These are phyloP conservation scores for Clonostachys chloroleuca DNA, from an alignment of 2,329 filamentous ascomycete species.

Conservation along the genomic window DNA sequence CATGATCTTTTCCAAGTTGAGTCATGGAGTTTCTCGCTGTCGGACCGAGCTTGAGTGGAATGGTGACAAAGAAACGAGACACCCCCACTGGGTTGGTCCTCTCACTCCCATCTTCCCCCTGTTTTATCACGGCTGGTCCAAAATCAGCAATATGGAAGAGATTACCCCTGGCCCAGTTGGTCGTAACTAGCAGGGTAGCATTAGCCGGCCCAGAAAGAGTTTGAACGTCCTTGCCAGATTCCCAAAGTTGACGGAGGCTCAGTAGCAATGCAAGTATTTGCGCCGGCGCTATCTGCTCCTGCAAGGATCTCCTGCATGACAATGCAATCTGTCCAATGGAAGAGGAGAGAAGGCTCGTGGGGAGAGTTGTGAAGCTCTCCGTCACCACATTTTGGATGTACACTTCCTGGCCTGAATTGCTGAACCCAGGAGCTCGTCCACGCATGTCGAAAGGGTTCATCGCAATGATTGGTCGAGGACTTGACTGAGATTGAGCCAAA, in stretches of 20 bases:
- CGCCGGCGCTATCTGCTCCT: conserved; percentile 22
- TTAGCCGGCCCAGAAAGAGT: conserved; percentile 22
- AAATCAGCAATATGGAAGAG: conserved; percentile 30
- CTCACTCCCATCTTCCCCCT: neutral
- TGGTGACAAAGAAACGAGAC: conserved; percentile 9
- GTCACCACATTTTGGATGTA: conserved; percentile 19
- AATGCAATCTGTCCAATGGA: conserved; percentile 19
- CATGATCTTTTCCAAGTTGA: conserved; percentile 18
- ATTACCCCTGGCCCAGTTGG: conserved; percentile 30
- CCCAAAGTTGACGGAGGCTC: conserved; percentile 8
- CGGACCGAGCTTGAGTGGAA: conserved; percentile 4
- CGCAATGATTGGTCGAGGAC: conserved; percentile 13
- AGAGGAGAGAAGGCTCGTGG: conserved; percentile 9
- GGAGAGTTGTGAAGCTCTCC: conserved; percentile 11
- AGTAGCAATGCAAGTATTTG: conserved; percentile 22
- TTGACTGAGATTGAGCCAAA: conserved; percentile 10
- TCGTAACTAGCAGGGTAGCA: conserved; percentile 22
- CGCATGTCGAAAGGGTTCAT: conserved; percentile 17
- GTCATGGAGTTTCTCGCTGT: conserved; percentile 8
- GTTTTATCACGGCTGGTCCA: conserved; percentile 14
- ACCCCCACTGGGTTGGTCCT: conserved; percentile 9
- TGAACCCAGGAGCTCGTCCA: conserved; percentile 11
- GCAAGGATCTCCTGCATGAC: conserved; percentile 21
- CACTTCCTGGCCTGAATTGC: conserved; percentile 5
- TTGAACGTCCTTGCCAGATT: conserved; percentile 8